Base-by-base conservation (phyloP, 495 filamentous ascomycete species). In the Aspergillus mulundensis region DNA sequence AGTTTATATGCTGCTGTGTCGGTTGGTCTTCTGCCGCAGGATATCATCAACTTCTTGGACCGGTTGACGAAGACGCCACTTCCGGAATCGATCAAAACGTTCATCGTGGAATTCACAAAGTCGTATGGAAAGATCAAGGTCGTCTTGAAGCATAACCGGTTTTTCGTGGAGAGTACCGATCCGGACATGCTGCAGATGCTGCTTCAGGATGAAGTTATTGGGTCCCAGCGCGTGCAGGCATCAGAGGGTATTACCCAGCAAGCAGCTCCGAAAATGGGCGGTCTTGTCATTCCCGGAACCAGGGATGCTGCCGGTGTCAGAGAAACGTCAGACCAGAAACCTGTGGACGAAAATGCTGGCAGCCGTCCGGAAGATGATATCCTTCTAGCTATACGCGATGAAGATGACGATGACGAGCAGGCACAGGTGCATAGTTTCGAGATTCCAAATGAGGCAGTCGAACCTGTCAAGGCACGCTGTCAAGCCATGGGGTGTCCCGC, bases 61-160 rank as follows among this genome's bases (percentile, higher is more conserved):
- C 81, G 87, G 36, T 82, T 97, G 56, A 88, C 90, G 14, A 97
- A 97, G 72, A 93, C 87, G 0, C 80, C 87, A 6, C 74, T 97
- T 7, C 90, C 93, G 0, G 80, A 86, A 1, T 79, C 82, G n/a
- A 90, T 97, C 46, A 81, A 81, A 53, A 72, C 78, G 14, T 96
- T 90, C 66, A 94, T 99, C 62, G 77, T 84, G 56, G 83, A 86
- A 38, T 91, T 88, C 63, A 96, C 92, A 7, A 84, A 87, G 54
- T 91, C 88, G 20, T 97, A 92, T 68, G 94, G 94, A 38, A 97
- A 97, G 70, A 90, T 96, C 36, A 94, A 96, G 72, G 81, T 97
- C 36, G 94, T 97, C 20, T 72, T 97, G 55, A 95, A 96, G 68
- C 85, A 96, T 64, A 97, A 93, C 59, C 86, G 86, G 54, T 96